Percentiles rank a stretch among this genome's conserved stretches.
Conservation (phyloP, 768 basidiomycete genomes). For the Cystofilobasidium bisporidii region DNA sequence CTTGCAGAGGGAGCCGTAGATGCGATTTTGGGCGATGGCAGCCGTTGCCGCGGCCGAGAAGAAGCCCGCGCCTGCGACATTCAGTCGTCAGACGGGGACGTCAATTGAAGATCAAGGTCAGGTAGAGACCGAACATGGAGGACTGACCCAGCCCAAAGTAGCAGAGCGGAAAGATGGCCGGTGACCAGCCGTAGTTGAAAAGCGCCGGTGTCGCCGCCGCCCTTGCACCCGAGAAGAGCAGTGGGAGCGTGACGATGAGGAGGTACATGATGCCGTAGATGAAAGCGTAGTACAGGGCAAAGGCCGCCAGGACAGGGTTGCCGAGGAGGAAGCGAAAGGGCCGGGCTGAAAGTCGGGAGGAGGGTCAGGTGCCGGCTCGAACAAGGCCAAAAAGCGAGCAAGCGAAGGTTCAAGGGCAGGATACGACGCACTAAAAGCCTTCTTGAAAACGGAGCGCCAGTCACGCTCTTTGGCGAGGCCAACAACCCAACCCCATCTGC, state of each 20-base stretch:
- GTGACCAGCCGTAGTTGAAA: slow-evolving; percentile 25
- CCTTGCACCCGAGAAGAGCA: not conserved
- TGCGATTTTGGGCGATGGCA: slow-evolving; percentile 19
- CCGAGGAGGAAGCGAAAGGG: slow-evolving; percentile 17
- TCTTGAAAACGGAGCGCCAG: slow-evolving; percentile 12
- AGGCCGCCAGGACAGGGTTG: slow-evolving; percentile 15
- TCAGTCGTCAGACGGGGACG: too few species aligned
- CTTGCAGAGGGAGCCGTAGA: slow-evolving; percentile 22
- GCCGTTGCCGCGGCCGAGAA: slow-evolving; percentile 20
- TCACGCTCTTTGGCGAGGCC: slow-evolving; percentile 8
- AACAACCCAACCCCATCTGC: slow-evolving; percentile 15
- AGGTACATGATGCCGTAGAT: slow-evolving; percentile 12
- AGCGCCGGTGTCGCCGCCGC: not conserved
- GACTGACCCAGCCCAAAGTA: slow-evolving; percentile 13
- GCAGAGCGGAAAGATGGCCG: slow-evolving; percentile 12
- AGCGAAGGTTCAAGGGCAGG: too few species aligned
- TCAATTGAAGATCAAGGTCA: too few species aligned
- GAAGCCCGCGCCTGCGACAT: slow-evolving; percentile 20
- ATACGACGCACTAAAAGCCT: slow-evolving; percentile 15
- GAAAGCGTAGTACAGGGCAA: slow-evolving; percentile 14
- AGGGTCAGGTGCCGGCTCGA: not conserved
- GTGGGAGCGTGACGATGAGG: slow-evolving; percentile 19
- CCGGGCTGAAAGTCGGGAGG: slow-evolving; percentile 5
- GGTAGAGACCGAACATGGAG: too few species aligned
- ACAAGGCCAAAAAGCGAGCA: too few species aligned